Conservation (phyloP, 495 filamentous ascomycete genomes). For the Xylaria intraflava region DNA sequence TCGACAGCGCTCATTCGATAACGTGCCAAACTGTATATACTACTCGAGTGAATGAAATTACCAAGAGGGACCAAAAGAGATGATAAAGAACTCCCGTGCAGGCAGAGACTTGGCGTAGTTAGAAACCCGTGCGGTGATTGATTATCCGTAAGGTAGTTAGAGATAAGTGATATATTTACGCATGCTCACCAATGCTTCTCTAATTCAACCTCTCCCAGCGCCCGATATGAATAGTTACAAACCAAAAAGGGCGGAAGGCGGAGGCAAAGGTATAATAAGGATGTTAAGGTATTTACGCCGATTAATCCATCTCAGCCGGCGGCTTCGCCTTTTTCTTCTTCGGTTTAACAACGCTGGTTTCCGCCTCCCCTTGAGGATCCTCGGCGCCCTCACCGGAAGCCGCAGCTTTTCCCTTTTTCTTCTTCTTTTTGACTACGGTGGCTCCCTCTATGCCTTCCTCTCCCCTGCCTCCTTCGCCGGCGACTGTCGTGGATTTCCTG, state of each 20-base stretch:
- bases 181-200: neutral
- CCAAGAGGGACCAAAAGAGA: no score
- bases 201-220: neutral
- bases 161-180: neutral
- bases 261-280: neutral
- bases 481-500: constrained; percentile 32
- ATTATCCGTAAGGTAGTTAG: no score
- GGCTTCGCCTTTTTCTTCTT: constrained; percentile 39
- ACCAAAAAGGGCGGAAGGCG: neutral
- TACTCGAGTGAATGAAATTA: no score
- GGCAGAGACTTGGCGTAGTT: no score
- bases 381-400: constrained; percentile 15
- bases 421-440: constrained; percentile 26
- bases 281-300: neutral
- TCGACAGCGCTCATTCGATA: no score
- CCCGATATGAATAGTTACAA: neutral
- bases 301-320: constrained; percentile 22
- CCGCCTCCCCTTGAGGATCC: constrained; percentile 9
- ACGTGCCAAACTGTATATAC: no score
- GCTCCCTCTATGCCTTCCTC: constrained; percentile 10
- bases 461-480: constrained; percentile 36
- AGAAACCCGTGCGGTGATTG: no score
- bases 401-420: constrained; percentile 45
- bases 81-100: no score
- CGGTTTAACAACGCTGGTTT: constrained; percentile 15